These are phyloP conservation scores for Colletotrichum sp. DNA, from an alignment of 2,329 filamentous ascomycete genomes.

Conservation along the genomic window DNA sequence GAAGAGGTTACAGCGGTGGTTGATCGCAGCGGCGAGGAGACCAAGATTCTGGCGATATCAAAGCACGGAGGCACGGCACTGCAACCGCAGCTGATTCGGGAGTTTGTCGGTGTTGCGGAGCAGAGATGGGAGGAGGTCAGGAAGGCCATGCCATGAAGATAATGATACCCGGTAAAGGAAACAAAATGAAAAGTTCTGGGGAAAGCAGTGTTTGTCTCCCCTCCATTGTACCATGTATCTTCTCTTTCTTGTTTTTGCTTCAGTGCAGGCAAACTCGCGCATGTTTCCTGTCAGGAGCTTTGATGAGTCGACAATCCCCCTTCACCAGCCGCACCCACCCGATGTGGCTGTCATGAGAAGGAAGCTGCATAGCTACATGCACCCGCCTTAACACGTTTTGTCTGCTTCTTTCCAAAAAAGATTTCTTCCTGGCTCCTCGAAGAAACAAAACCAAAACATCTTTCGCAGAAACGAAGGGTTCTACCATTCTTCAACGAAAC, in stretches of 20 bases:
- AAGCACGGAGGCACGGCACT: slow-evolving; percentile 81
- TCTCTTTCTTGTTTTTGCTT: rapidly evolving
- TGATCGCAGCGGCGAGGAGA: slow-evolving; percentile 59
- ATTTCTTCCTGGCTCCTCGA: not conserved
- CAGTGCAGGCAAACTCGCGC: not conserved
- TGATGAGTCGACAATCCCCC: not conserved
- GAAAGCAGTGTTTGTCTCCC: not conserved
- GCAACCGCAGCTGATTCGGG: slow-evolving; percentile 64
- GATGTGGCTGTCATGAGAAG: not conserved
- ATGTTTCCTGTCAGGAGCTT: not conserved
- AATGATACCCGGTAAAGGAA: slow-evolving; percentile 28
- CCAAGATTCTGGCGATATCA: slow-evolving; percentile 72
- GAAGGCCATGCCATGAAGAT: slow-evolving; percentile 42
- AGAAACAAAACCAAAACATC: not conserved
- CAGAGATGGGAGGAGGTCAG: slow-evolving; percentile 64
- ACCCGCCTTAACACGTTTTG: not conserved
- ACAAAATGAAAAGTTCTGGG: not conserved
- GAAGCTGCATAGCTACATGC: not conserved
- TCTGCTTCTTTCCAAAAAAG: not conserved
- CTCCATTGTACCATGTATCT: not conserved
- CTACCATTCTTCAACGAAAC: not conserved
- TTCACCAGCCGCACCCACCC: not conserved
- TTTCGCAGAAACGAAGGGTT: not conserved
- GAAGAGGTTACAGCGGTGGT: slow-evolving; percentile 86
- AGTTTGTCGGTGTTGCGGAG: slow-evolving; percentile 63